Evolutionary conservation across 768 basidiomycete genomes (phyloP).

Genomic region (Boletus sp.): DNA sequence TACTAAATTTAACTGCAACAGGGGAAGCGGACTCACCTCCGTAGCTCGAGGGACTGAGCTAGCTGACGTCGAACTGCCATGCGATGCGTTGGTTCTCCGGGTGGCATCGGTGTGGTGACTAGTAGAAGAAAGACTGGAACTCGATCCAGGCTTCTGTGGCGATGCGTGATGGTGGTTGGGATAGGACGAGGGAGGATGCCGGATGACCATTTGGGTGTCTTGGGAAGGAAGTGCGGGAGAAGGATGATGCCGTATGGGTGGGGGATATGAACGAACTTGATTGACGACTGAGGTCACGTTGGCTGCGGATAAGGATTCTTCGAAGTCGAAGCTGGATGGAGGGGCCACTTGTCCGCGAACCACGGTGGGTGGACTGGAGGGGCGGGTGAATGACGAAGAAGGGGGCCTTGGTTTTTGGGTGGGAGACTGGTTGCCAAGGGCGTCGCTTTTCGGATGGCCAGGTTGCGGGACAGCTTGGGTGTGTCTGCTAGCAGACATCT

Average conservation of each 20-base stretch:
- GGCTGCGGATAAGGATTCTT: slow-evolving; percentile 29
- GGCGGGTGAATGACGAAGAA: background rate
- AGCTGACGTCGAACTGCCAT: slow-evolving; percentile 21
- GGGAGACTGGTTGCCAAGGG: slow-evolving; percentile 17
- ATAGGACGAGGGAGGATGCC: slow-evolving; percentile 3
- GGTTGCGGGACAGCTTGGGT: slow-evolving; percentile 3
- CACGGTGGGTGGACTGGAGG: slow-evolving; percentile 15
- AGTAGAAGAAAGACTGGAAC: slow-evolving; percentile 20
- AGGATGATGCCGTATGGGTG: slow-evolving; percentile 21
- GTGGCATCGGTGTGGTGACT: slow-evolving; percentile 27
- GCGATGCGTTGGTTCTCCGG: slow-evolving; percentile 23
- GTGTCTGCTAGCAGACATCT: background rate
- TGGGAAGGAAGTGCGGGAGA: slow-evolving; percentile 21
- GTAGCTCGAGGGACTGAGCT: slow-evolving; percentile 19
- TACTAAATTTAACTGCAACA: slow-evolving; percentile 7
- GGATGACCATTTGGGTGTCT: slow-evolving; percentile 2
- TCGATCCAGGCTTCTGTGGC: slow-evolving; percentile 28
- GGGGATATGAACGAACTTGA: slow-evolving; percentile 31
- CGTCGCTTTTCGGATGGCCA: slow-evolving; percentile 9
- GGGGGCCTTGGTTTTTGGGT: background rate
- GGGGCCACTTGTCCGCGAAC: slow-evolving; percentile 21
- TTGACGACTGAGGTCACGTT: slow-evolving; percentile 31
- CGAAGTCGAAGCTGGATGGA: slow-evolving; percentile 24
- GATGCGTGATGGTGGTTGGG: slow-evolving; percentile 7
- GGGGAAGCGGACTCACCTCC: slow-evolving; percentile 21